A percentile compares a stretch with the other conserved stretches of the same genome.
phyloP scores from a whole-genome alignment of 306 rosid species.

The Hippophae tibetana region DNA sequence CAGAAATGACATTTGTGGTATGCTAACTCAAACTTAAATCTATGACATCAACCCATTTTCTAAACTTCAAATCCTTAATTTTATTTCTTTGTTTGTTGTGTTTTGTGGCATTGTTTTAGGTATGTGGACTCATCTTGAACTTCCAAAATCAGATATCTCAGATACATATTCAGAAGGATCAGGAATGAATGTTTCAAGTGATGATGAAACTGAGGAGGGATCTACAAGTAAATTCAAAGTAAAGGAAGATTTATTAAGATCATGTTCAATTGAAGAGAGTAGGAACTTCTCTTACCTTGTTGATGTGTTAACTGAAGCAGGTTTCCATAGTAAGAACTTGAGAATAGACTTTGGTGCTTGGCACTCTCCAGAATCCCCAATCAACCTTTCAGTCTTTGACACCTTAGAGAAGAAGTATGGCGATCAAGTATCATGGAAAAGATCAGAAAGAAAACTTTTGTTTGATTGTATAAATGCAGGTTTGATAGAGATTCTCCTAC shows the following conservation, averaged over 20 bases:
- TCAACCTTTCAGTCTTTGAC: constrained; percentile 51
- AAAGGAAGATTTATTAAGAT: constrained; percentile 24
- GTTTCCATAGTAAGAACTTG: constrained; percentile 22
- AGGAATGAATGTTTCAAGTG: constrained; percentile 64
- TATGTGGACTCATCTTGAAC: constrained; percentile 18
- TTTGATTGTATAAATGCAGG: constrained; percentile 67
- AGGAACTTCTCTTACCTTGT: constrained; percentile 67
- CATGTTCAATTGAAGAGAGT: constrained; percentile 47
- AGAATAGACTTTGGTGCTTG: constrained; percentile 32
- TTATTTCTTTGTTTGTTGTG: background rate
- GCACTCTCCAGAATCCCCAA: constrained; percentile 51
- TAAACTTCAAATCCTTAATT: constrained; percentile 7
- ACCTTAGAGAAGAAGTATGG: constrained; percentile 71
- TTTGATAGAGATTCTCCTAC: constrained; percentile 40
- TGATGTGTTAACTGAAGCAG: constrained; percentile 58
- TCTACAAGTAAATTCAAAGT: constrained; percentile 21
- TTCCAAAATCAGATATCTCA: constrained; percentile 43
- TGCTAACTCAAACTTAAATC: constrained; percentile 8
- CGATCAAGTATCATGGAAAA: constrained; percentile 58
- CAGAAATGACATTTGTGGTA: constrained; percentile 36
- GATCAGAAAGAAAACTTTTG: constrained; percentile 65
- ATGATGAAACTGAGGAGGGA: constrained; percentile 48
- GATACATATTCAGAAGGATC: constrained; percentile 46
- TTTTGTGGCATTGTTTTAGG: constrained; percentile 4
- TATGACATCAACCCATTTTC: background rate